Evolutionary conservation across 2,329 filamentous ascomycete species (phyloP), one percentile per base, ranked within the genome.

Genomic region (Talaromyces piceae): DNA sequence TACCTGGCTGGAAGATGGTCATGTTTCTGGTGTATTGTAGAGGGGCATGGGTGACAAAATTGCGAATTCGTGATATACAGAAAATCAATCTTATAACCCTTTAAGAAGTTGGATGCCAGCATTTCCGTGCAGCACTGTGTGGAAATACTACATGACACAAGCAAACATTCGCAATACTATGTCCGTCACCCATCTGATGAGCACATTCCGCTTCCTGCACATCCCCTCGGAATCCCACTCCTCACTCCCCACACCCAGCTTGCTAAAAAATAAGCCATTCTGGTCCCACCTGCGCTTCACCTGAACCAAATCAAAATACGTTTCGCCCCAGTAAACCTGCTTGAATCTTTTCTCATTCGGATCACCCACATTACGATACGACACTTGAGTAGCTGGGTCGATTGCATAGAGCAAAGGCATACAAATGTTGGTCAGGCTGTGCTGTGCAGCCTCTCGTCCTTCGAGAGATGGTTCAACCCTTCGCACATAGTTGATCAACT

Each of bases 191-290:
- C 39, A 31, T 31, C 28, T 5, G 5, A 31, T 31, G 28, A 31
- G 28, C 28, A 31, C 28, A 31, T 31, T 31, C 9, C 5, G 18
- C 39, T 9, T 53, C 47, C 47, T 25, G 20, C 51, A 53, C 47
- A 50, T 45, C 12, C 51, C 51, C 16, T 45, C 39, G 4, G 26
- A 23, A 22, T 51, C 51, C 51, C 51, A 53, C 18, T 20, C n/a
- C 16, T 53, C 51, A 41, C 51, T 53, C 12, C 51, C 51, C 16
- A 53, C 47, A n/a, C 51, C 51, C 23, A 50, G 26, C 6, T 41
- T 20, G 39, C 37, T 53, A 22, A 50, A 37, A 46, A 53, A 53
- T 4, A 53, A 27, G 6, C 22, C 51, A 13, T 41, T 25, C n/a
- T 5, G 11, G 23, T 53, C 51, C 41, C 33, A 45, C 22, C 41